These are phyloP conservation scores for Alternaria novae-zelandiae DNA, from an alignment of 2,329 filamentous ascomycete genomes.

Conservation along the genomic window DNA sequence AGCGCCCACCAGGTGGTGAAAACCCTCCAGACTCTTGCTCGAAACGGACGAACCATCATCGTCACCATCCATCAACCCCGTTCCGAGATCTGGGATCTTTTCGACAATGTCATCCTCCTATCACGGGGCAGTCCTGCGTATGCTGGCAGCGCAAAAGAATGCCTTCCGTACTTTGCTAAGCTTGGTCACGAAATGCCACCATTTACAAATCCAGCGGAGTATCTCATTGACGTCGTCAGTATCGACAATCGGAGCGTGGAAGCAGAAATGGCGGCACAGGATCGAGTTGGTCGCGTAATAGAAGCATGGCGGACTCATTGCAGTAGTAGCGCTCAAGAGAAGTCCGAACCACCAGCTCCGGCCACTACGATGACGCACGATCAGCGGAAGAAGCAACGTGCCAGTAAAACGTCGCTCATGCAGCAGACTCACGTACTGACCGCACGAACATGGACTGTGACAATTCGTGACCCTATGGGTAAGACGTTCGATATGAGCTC, in stretches of 20 bases:
- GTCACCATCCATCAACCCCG: slow-evolving; percentile 79
- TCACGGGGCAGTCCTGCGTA: slow-evolving; percentile 73
- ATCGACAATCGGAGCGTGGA: slow-evolving; percentile 74
- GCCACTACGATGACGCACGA: slow-evolving; percentile 1
- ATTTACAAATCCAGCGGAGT: slow-evolving; percentile 81
- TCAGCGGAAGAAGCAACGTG: slow-evolving; percentile 18
- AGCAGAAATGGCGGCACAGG: slow-evolving; percentile 65
- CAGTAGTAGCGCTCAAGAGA: slow-evolving; percentile 18
- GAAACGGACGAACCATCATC: slow-evolving; percentile 73
- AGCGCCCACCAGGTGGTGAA: slow-evolving; percentile 76
- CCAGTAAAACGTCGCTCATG: slow-evolving; percentile 62
- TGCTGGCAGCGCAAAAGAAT: slow-evolving; percentile 65
- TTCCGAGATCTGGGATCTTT: slow-evolving; percentile 79
- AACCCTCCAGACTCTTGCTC: slow-evolving; percentile 71
- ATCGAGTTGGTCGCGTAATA: slow-evolving; percentile 68
- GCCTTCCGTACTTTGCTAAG: slow-evolving; percentile 68
- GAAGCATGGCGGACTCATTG: slow-evolving; percentile 60
- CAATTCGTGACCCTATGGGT: slow-evolving; percentile 77
- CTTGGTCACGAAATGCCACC: slow-evolving; percentile 68
- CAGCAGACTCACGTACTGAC: slow-evolving; percentile 72
- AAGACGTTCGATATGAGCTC: background rate
- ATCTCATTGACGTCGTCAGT: slow-evolving; percentile 75
- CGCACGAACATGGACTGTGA: slow-evolving; percentile 71
- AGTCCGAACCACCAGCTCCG: slow-evolving; percentile 4
- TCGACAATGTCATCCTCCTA: slow-evolving; percentile 74